Percentiles rank a stretch among this genome's conserved stretches.
Evolutionary conservation across 306 rosid species (phyloP).

Genomic region (Vigna unguiculata): DNA sequence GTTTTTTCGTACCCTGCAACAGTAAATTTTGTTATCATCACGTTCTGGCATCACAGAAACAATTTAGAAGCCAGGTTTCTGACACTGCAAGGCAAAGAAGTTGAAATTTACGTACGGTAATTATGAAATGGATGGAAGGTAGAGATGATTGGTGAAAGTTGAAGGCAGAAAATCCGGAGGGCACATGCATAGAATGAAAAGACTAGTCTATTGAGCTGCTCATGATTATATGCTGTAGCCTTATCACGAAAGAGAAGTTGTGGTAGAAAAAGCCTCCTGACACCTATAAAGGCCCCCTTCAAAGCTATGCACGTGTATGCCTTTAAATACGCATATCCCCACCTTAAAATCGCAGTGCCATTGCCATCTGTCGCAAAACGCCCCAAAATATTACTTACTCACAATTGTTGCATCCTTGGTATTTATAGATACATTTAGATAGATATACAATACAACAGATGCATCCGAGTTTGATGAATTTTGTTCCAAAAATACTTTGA

Average conservation of each 20-base stretch:
- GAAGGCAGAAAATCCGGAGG: slow-evolving; percentile 41
- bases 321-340: slow-evolving; percentile 42
- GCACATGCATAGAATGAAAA: slow-evolving; percentile 48
- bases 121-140: slow-evolving; percentile 30
- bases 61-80: not conserved
- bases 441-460: slow-evolving; percentile 23
- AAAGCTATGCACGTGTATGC: slow-evolving; percentile 51
- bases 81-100: not conserved
- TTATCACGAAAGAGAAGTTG: slow-evolving; percentile 46
- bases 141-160: slow-evolving; percentile 34
- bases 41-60: not conserved
- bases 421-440: not conserved
- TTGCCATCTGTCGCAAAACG: slow-evolving; percentile 12
- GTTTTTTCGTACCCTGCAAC: not conserved
- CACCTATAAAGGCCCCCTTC: slow-evolving; percentile 46
- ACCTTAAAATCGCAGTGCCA: slow-evolving; percentile 29
- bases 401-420: slow-evolving; percentile 11
- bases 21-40: slow-evolving; percentile 11
- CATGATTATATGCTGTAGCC: slow-evolving; percentile 43
- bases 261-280: slow-evolving; percentile 31
- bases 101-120: not conserved
- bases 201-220: slow-evolving; percentile 46
- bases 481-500: not conserved
- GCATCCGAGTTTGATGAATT: not conserved
- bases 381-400: slow-evolving; percentile 11